Base-by-base conservation (phyloP, 1,284 basidiomycete species). In the Ustilago crameri region DNA sequence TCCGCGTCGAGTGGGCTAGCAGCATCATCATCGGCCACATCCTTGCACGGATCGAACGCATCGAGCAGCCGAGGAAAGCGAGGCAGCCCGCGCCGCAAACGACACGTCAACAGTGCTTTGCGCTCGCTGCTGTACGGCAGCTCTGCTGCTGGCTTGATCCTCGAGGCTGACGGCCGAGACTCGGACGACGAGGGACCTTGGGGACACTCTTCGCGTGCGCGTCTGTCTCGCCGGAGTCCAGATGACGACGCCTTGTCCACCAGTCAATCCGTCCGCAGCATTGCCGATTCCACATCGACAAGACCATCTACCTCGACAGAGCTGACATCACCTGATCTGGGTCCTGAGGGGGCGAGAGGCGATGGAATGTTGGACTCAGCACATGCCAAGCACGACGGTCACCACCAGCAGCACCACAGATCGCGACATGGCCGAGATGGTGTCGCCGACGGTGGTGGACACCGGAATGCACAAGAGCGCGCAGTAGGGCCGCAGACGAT, bases 61-160 rank as follows among this genome's bases (percentile, higher is more conserved):
- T 20, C 51, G 4, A 46, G 49, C 45, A 50, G 44, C 41, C 58
- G 58, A 24, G 30, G 49, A 37, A 65, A 55, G 26, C 60, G 56
- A 17, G 40, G 38, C 45, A 63, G 50, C 44, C 54, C 22, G 10
- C 53, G 60, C 12, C 59, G 54, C 59, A 69, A 71, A 42, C 65
- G 74, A 2, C 75, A 78, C 40, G 52, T 76, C 47, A 78, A 78
- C 59, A 74, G 68, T 27, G 66, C 61, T 3, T 57, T 78, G 17
- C 62, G 75, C 14, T 48, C 70, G 5, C 46, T 78, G 51, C 59
- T 78, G 9, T 78, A 78, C 35, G 63, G 68, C 45, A 70, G 62
- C 35, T 23, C 57, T 14, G 37, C 52, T 22, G 71, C 71, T 12
- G 62, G 66, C 2, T 43, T 66, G 27, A 38, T 51, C 26, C 45